Evolutionary conservation across 139 green algal genomes (phyloP), one percentile per base, ranked within the genome.

Genomic region (Chlamydomonas sp.): DNA sequence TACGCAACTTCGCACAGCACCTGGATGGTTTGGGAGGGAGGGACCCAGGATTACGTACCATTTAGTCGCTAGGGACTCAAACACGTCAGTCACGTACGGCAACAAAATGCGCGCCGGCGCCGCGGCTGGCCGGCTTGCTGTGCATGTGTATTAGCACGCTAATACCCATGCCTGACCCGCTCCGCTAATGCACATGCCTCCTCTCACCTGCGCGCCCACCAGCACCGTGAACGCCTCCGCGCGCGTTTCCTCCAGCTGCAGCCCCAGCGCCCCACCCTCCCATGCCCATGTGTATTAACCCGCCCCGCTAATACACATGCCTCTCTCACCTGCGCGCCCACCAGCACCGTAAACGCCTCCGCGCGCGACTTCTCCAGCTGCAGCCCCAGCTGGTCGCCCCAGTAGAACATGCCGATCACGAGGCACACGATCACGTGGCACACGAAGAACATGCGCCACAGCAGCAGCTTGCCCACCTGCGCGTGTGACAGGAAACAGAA

Each of bases 401-500:
- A 91, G 62, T 68, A 68, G 67, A 89, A 91, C 83, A 89, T 83
- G 58, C 88, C 88, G 17, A 91, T 58, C 69, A 91, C 86, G 62
- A 92, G 81, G 5, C 71, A 59, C 12, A 90, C 86, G 6, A 91
- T 76, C 12, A 89, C 60, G 61, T 85, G 74, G 73, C 78, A 91
- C 77, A 92, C 90, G 60, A 92, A 92, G 59, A 89, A 82, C 58
- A 68, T 82, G 83, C 90, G 90, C 90, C 90, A 92, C 58, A 92
- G 64, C 63, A 92, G 17, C 71, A 92, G 86, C 86, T 92, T 92
- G 77, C 90, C 90, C 83, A 78, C 64, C 64, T 49, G 31, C 31
- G 31, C 31, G 31, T 49, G 31, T 49, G 31, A 49, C 31, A 49
- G 31, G 31, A 49, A 49, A 49, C 31, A 49, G 31, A 49, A 49